A percentile compares a stretch with the other conserved stretches of the same genome.
Conservation (phyloP, 495 filamentous ascomycete genomes). For the Tetracladium marchalianum region DNA sequence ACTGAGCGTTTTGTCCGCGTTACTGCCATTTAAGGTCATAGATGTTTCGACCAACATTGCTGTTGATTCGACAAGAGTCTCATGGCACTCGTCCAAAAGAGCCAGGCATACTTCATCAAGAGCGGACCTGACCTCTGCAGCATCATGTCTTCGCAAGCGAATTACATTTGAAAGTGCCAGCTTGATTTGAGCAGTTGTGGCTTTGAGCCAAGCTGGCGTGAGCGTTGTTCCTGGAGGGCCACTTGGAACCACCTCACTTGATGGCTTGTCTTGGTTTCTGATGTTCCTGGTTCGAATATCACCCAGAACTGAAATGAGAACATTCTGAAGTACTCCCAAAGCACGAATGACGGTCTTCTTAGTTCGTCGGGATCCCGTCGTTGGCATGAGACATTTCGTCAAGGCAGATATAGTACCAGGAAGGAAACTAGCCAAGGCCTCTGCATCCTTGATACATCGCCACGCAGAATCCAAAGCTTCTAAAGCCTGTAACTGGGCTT, state of each 20-base stretch:
- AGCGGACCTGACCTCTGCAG: conserved; percentile 57
- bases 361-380: conserved; percentile 51
- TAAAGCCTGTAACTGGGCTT: conserved; percentile 58
- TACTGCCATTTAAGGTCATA: conserved; percentile 55
- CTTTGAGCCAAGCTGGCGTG: conserved; percentile 64
- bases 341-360: conserved; percentile 52
- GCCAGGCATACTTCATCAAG: conserved; percentile 60
- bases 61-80: conserved; percentile 60
- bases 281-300: conserved; percentile 45
- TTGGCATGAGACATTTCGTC: conserved; percentile 62
- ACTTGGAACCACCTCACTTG: conserved; percentile 15
- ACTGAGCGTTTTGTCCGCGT: conserved; percentile 29
- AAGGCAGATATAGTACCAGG: conserved; percentile 81
- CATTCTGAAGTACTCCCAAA: conserved; percentile 45
- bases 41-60: conserved; percentile 71
- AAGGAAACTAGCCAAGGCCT: conserved; percentile 71
- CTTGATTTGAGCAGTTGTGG: conserved; percentile 74
- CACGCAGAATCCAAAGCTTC: conserved; percentile 53
- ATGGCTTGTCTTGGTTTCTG: conserved; percentile 15
- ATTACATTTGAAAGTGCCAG: conserved; percentile 72
- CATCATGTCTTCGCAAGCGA: conserved; percentile 65
- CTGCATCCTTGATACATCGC: conserved; percentile 51
- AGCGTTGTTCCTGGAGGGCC: conserved; percentile 18
- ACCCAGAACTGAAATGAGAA: conserved; percentile 55
- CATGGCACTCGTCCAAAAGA: conserved; percentile 66